Conservation (phyloP, 352 stramenopile genomes). For the Globisporangium spiculum region DNA sequence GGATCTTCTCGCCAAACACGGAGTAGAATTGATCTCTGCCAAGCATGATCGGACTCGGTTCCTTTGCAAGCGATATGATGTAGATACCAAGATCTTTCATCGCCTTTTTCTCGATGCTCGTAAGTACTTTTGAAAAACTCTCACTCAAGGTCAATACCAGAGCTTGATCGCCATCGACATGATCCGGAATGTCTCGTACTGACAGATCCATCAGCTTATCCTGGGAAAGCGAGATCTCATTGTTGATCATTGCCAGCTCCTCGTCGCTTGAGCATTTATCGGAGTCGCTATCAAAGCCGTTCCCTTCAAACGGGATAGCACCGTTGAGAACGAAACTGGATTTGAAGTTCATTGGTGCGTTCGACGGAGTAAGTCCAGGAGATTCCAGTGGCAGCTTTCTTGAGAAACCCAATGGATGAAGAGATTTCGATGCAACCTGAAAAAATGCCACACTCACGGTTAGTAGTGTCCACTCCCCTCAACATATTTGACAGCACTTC, state of each 20-base stretch:
- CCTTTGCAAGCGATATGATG: conserved; percentile 33
- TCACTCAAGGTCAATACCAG: conserved; percentile 39
- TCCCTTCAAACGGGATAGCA: conserved; percentile 6
- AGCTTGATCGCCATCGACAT: conserved; percentile 12
- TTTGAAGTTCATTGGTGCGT: neutral
- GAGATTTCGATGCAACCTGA: neutral
- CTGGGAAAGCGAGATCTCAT: conserved; percentile 63
- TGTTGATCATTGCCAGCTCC: conserved; percentile 49
- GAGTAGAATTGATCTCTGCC: conserved; percentile 58
- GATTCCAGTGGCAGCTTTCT: conserved; percentile 13
- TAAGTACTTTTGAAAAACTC: conserved; percentile 40
- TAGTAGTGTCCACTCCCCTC: neutral
- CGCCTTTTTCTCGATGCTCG: conserved; percentile 34
- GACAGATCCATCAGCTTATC: conserved; percentile 67
- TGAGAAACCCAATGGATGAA: conserved; percentile 5
- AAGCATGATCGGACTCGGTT: conserved; percentile 27
- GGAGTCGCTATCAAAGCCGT: conserved; percentile 18
- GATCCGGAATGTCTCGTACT: conserved; percentile 46
- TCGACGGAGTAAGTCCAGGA: conserved; percentile 5
- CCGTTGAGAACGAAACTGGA: conserved; percentile 9
- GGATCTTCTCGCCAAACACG: conserved; percentile 70
- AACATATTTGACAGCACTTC: neutral
- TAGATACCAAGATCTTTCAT: conserved; percentile 52
- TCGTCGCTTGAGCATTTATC: conserved; percentile 53
- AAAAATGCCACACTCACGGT: neutral